Percentiles rank a stretch among this genome's conserved stretches.
phyloP scores from a whole-genome alignment of 352 stramenopile species.

The Elongisporangium senticosum region DNA sequence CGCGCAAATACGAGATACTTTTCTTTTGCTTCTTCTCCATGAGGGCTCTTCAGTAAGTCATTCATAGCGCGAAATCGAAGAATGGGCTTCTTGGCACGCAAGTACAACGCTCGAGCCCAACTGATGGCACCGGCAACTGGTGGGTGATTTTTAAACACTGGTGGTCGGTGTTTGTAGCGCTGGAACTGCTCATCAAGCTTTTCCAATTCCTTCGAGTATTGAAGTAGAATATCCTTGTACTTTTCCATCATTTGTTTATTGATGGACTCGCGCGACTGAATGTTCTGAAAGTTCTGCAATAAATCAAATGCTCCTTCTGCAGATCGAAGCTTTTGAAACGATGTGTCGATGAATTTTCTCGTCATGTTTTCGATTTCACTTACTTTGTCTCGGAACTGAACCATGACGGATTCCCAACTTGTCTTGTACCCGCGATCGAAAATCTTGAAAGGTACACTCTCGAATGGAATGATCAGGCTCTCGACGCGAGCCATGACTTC shows the following conservation, averaged over 20 bases:
- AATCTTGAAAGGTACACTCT: constrained; percentile 90
- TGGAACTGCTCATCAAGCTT: constrained; percentile 90
- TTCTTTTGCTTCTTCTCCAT: constrained; percentile 92
- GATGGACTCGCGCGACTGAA: constrained; percentile 93
- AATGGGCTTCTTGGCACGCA: constrained; percentile 93
- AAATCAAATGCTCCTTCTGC: constrained; percentile 94
- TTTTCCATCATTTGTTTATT: constrained; percentile 97
- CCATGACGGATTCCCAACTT: constrained; percentile 93
- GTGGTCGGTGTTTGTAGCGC: constrained; percentile 68
- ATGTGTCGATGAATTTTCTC: constrained; percentile 93
- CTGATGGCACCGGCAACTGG: constrained; percentile 83
- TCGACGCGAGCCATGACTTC: constrained; percentile 90
- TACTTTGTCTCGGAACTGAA: constrained; percentile 92
- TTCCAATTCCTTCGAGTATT: constrained; percentile 95
- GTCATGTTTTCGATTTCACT: constrained; percentile 94
- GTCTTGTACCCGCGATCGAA: constrained; percentile 94
- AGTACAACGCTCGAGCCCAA: constrained; percentile 80
- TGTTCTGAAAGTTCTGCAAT: constrained; percentile 97
- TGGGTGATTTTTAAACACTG: constrained; percentile 92
- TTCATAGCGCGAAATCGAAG: constrained; percentile 92
- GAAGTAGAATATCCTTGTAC: constrained; percentile 95
- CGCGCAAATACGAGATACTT: constrained; percentile 93
- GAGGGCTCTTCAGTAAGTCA: constrained; percentile 87
- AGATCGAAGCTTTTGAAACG: constrained; percentile 93
- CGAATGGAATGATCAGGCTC: constrained; percentile 79